Evolutionary conservation across 1,139 yeast species (phyloP).

Genomic region (Meyerozyma carpophila): DNA sequence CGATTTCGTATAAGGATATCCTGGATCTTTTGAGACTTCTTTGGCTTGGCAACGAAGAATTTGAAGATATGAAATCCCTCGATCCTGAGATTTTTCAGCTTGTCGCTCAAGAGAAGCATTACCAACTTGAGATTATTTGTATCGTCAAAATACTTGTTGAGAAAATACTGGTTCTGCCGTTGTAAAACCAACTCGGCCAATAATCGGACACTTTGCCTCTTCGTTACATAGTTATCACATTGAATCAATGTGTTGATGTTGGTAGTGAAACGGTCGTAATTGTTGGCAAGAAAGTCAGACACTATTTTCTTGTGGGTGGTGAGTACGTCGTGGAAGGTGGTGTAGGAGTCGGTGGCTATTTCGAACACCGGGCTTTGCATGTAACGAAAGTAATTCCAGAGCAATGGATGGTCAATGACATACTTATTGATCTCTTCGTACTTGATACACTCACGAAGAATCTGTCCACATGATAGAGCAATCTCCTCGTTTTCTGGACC

Average conservation of each 20-base stretch:
- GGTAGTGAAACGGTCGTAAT: conserved; percentile 51
- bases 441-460: conserved; percentile 80
- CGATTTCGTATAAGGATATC: conserved; percentile 83
- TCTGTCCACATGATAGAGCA: conserved; percentile 71
- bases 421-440: conserved; percentile 65
- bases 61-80: conserved; percentile 94
- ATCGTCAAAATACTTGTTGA: conserved; percentile 74
- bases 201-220: conserved; percentile 81
- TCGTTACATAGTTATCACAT: conserved; percentile 82
- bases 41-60: conserved; percentile 91
- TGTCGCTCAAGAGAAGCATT: conserved; percentile 83
- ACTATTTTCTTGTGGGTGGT: conserved; percentile 66
- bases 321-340: conserved; percentile 65
- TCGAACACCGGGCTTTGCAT: conserved; percentile 78
- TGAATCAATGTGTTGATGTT: conserved; percentile 65
- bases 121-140: conserved; percentile 78
- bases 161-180: conserved; percentile 64
- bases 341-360: conserved; percentile 84
- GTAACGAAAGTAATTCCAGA: conserved; percentile 83
- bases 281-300: conserved; percentile 58
- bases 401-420: conserved; percentile 46
- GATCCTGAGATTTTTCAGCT: conserved; percentile 79
- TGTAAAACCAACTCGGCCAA: conserved; percentile 72
- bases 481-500: conserved; percentile 71
- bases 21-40: conserved; percentile 70